phyloP scores from a whole-genome alignment of 2,329 filamentous ascomycete species.

The Arthrinium puccinioides region DNA sequence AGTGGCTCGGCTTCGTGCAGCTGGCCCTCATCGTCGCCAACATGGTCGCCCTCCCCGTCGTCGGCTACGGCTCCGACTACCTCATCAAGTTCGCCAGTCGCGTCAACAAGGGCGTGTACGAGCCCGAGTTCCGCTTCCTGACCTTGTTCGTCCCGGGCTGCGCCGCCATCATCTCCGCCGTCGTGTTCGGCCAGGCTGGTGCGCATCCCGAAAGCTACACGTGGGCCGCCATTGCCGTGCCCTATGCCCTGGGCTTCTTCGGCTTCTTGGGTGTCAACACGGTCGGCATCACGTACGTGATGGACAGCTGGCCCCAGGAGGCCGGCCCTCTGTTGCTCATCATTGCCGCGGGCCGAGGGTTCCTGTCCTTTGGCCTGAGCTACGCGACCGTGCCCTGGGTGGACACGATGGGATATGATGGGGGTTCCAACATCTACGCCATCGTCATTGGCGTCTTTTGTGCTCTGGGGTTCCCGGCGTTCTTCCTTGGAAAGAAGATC shows the following conservation, averaged over 20 bases:
- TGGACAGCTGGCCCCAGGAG: slow-evolving; percentile 20
- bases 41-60: slow-evolving; percentile 10
- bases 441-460: slow-evolving; percentile 10
- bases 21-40: slow-evolving; percentile 12
- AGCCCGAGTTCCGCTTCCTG: slow-evolving; percentile 8
- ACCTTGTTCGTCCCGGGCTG: slow-evolving; percentile 3
- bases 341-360: slow-evolving; percentile 16
- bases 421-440: slow-evolving; percentile 14
- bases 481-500: slow-evolving; percentile 1
- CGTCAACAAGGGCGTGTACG: not conserved
- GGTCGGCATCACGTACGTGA: slow-evolving; percentile 18
- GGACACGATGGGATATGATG: slow-evolving; percentile 10
- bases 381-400: slow-evolving; percentile 15
- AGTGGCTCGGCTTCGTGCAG: slow-evolving; percentile 12
- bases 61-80: slow-evolving; percentile 14
- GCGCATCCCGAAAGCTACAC: slow-evolving; percentile 26
- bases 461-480: not conserved
- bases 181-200: slow-evolving; percentile 6
- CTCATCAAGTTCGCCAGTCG: slow-evolving; percentile 6
- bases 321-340: slow-evolving; percentile 17
- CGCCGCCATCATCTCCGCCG: slow-evolving; percentile 4
- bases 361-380: slow-evolving; percentile 17
- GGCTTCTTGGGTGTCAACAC: slow-evolving; percentile 18
- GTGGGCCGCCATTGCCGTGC: slow-evolving; percentile 12
- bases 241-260: slow-evolving; percentile 14